These are phyloP conservation scores for Eutrema salsugineum DNA, from an alignment of 441 rosid species.

Conservation along the genomic window DNA sequence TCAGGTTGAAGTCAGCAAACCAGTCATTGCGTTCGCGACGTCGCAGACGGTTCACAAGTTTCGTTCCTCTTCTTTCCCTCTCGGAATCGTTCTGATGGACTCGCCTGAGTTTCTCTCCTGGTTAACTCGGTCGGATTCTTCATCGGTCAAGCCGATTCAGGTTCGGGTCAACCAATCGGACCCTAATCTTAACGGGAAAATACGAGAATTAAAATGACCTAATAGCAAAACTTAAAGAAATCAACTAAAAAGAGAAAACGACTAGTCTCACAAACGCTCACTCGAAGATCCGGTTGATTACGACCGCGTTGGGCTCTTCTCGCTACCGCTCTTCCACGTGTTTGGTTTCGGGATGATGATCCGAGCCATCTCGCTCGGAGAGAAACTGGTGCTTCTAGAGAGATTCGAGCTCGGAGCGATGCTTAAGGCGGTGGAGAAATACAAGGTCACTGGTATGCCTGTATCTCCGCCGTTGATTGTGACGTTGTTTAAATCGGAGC, in stretches of 20 bases:
- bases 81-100: conserved; percentile 58
- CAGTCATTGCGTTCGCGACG: conserved; percentile 76
- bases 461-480: conserved; percentile 83
- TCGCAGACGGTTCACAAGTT: conserved; percentile 48
- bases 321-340: conserved; percentile 76
- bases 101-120: conserved; percentile 68
- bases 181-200: no score
- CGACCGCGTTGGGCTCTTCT: conserved; percentile 46
- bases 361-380: conserved; percentile 50
- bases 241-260: no score
- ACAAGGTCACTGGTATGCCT: conserved; percentile 58
- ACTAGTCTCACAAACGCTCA: conserved; percentile 17
- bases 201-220: no score
- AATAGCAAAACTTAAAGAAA: no score
- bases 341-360: conserved; percentile 68
- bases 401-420: conserved; percentile 68
- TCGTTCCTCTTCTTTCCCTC: conserved; percentile 40
- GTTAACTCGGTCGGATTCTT: conserved; percentile 23
- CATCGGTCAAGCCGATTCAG: background rate
- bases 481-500: conserved; percentile 58
- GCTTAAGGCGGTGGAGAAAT: conserved; percentile 60
- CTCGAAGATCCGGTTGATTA: conserved; percentile 32
- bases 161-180: conserved; percentile 53
- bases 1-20: conserved; percentile 53
- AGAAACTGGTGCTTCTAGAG: conserved; percentile 57